Base-by-base conservation (phyloP, 306 rosid genomes). In the Vigna hirtella region DNA sequence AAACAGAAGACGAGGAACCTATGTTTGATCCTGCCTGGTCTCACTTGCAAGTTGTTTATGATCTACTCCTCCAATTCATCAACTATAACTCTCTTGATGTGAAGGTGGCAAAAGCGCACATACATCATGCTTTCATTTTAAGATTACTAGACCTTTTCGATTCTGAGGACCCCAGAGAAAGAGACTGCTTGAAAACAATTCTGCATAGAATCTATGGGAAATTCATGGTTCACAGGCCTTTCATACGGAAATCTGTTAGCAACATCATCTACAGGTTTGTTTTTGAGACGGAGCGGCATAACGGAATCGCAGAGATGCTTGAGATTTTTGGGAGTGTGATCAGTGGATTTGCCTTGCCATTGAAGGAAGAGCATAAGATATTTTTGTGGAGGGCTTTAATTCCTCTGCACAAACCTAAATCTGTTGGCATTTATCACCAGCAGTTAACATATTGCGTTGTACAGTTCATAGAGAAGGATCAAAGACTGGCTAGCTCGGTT, bases 11-110 rank as follows among this genome's bases (percentile, higher is more conserved):
- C 20, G 99, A 96, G 61, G 99, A 96, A 82, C 99, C 98, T 20
- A 80, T 93, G 88, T 96, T 96, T 82, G 99, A 96, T 86, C 99
- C 99, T 14, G 91, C 96, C 64, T 96, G 98, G 98, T 91, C 96
- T 36, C 89, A 90, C 84, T 77, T 96, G 62, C 99, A 96, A 85
- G 65, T 91, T 83, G 98, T 96, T 73, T 96, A 96, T 79, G 99
- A 93, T 84, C 90, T 96, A 26, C 98, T 96, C 62, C 94, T 93
- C 75, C 96, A 88, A 12, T 90, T 96, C 78, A 79, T 90, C 85
- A 90, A 95, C 81, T 84, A 74, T 66, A 82, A 68, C 72, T 89
- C 99, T 7, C 89, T 96, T 79, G 98, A 96, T 59, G 57, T 92
- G 80, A 96, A 96, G 87, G 64, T 91, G 84, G 98, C 92, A 2